Conservation (phyloP, 2,329 filamentous ascomycete species). For the Hypoxylon sp. region DNA sequence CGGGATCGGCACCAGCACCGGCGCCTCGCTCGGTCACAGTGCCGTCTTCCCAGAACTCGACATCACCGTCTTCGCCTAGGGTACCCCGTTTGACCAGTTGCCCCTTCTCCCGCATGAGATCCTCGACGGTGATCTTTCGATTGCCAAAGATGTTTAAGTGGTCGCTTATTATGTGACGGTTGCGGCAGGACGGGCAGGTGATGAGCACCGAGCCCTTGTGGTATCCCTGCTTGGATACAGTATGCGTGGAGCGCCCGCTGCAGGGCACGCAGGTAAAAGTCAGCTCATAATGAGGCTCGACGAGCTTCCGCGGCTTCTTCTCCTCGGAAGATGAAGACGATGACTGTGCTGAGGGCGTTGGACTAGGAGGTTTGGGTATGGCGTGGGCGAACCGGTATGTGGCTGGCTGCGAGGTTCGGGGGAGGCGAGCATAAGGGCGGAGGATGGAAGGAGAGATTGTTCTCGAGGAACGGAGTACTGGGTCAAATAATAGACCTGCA, state of each 20-base stretch:
- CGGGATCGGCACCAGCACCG: neutral
- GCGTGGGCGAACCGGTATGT: constrained; percentile 50
- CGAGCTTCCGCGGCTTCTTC: constrained; percentile 52
- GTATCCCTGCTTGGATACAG: constrained; percentile 93
- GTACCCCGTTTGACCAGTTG: constrained; percentile 79
- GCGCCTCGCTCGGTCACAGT: constrained; percentile 54
- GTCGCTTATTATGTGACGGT: constrained; percentile 92
- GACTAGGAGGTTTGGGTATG: constrained; percentile 50
- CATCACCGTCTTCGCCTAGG: constrained; percentile 82
- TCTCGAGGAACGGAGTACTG: constrained; percentile 37
- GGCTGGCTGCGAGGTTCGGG: constrained; percentile 47
- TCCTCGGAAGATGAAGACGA: constrained; percentile 40
- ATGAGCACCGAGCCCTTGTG: constrained; percentile 92
- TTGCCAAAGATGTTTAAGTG: constrained; percentile 86
- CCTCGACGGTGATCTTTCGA: constrained; percentile 78
- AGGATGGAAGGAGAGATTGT: constrained; percentile 35
- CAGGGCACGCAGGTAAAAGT: constrained; percentile 96
- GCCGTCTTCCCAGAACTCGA: constrained; percentile 92
- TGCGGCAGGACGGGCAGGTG: constrained; percentile 87
- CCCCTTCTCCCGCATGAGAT: constrained; percentile 83
- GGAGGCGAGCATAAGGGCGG: constrained; percentile 47
- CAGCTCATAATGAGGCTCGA: constrained; percentile 82
- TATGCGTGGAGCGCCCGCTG: constrained; percentile 82
- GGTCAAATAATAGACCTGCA: constrained; percentile 32
- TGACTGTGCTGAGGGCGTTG: constrained; percentile 13